Evolutionary conservation across 169 alveolate species (phyloP).

Genomic region (Plasmodium sp.): DNA sequence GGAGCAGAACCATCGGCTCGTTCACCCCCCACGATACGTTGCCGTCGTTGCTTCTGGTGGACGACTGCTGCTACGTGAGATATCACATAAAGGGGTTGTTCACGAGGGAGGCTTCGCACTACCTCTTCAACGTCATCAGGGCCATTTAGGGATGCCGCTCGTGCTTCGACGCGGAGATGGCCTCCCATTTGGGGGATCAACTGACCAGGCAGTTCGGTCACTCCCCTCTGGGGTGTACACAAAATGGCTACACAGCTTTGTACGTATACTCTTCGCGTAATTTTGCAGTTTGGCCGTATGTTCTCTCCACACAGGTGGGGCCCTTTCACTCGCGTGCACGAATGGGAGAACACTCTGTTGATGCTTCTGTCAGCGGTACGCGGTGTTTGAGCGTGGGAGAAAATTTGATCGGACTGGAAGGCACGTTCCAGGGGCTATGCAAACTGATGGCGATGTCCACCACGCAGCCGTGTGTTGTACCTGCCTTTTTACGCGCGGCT

Average conservation of each 20-base stretch:
- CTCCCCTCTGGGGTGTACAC: background rate
- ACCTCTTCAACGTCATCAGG: conserved; percentile 6
- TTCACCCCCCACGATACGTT: background rate
- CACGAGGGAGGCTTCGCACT: conserved; percentile 41
- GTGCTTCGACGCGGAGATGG: background rate
- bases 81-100: conserved; percentile 53
- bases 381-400: background rate
- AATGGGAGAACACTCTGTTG: background rate
- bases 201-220: background rate
- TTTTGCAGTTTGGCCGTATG: background rate
- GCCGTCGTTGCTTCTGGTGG: conserved; percentile 29
- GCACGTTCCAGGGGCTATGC: background rate
- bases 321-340: background rate
- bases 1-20: background rate
- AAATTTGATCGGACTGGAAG: background rate
- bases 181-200: background rate
- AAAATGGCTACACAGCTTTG: background rate
- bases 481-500: background rate
- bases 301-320: background rate
- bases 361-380: background rate
- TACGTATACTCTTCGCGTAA: background rate
- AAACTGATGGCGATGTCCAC: background rate
- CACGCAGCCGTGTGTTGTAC: background rate
- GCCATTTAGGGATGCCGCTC: background rate
- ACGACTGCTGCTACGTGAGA: conserved; percentile 33